Conservation (phyloP, 805 yeast genomes). For the Candida stauntonica region DNA sequence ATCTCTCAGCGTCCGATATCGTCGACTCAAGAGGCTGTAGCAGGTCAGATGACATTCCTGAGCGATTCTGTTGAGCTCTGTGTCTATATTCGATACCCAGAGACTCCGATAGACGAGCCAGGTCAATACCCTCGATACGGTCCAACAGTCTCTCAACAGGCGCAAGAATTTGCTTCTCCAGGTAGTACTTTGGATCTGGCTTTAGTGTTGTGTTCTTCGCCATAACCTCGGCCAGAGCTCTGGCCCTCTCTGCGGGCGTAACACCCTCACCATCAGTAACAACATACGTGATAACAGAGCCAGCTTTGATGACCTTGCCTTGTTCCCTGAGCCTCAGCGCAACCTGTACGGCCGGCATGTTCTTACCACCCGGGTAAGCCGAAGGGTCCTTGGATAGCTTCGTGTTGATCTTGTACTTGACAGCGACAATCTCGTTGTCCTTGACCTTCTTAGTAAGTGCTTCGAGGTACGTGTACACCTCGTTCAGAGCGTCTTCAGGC, state of each 20-base stretch:
- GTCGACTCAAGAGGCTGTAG: constrained; percentile 78
- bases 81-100: constrained; percentile 71
- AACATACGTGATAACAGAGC: constrained; percentile 84
- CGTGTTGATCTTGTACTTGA: constrained; percentile 77
- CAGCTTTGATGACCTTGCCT: constrained; percentile 85
- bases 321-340: constrained; percentile 76
- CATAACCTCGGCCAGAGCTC: constrained; percentile 72
- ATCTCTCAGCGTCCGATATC: constrained; percentile 77
- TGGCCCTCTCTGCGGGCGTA: constrained; percentile 74
- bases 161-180: constrained; percentile 84
- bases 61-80: constrained; percentile 29
- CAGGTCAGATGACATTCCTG: constrained; percentile 30
- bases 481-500: constrained; percentile 68
- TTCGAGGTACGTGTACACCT: constrained; percentile 69
- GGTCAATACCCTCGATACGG: constrained; percentile 82
- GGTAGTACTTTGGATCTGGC: constrained; percentile 76
- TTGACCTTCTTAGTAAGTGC: constrained; percentile 53
- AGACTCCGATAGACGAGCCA: constrained; percentile 67
- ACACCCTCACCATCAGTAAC: constrained; percentile 54
- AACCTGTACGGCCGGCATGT: constrained; percentile 86
- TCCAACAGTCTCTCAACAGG: constrained; percentile 87
- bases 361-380: constrained; percentile 75
- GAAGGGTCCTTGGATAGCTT: constrained; percentile 84
- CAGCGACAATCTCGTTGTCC: constrained; percentile 55
- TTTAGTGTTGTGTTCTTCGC: constrained; percentile 42